Base-by-base conservation (phyloP, 2,329 filamentous ascomycete species). In the Phoma herbarum region DNA sequence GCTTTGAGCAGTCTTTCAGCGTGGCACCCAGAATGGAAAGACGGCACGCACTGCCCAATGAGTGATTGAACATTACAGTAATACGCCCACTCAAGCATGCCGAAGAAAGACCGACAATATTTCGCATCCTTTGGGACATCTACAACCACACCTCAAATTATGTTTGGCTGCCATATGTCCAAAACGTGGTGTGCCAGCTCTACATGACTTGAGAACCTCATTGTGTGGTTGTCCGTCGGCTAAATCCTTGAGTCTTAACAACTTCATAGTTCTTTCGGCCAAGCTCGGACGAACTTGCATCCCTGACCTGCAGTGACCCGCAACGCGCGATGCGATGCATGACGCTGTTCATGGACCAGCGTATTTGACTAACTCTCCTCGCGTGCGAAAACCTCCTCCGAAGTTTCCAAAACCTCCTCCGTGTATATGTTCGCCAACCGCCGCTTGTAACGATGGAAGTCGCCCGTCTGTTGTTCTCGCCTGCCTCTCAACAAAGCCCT, bases 371-470 rank as follows among this genome's bases (percentile, higher is more conserved):
- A 52, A 18, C 35, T 25, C 25, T 44, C 20, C n/a, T 18, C 29
- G 29, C 35, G 35, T 33, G 46, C 52, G 11, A 56, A 56, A 56
- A 49, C 52, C 52, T 56, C 52, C 45, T 50, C 52, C 52, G 52
- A 56, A 18, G 39, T n/a, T n/a, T n/a, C 31, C 10, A 56, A 56
- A 56, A 49, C 52, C 52, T 56, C 52, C 45, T 50, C 52, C 52
- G 52, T 49, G 16, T 35, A 23, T 41, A 33, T 52, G 39, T 52
- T 58, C 55, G 39, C 55, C 49, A 58, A 48, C 26, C 28, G 43
- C 9, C 22, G 28, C 35, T 12, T 22, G 35, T 47, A 57, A 57
- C n/a, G 20, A 28, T 39, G 2, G 8, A 26, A 25, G n/a, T 22
- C 28, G 9, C 26, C 43, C 43, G 23, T 33, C 26, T 43, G 59